phyloP scores from a whole-genome alignment of 1,284 basidiomycete genomes.

The Melampsora americana region DNA sequence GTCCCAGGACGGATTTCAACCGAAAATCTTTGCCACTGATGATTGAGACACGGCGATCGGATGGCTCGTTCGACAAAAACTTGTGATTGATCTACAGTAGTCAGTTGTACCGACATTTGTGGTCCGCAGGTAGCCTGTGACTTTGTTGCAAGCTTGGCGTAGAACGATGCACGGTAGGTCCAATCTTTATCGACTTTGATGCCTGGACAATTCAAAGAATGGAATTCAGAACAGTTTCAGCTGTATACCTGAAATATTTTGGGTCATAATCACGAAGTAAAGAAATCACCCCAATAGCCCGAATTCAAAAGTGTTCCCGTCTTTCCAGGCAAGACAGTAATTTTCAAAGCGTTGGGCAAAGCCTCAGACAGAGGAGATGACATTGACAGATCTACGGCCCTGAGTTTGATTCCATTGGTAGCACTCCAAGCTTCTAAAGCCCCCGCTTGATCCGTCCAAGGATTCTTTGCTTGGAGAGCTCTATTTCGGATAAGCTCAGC shows the following conservation, averaged over 20 bases:
- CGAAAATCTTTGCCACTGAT: background rate
- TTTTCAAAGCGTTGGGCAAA: background rate
- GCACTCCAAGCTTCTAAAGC: background rate
- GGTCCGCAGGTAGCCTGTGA: background rate
- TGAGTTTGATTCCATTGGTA: background rate
- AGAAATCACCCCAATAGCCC: conserved; percentile 1
- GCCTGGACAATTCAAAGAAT: too few species aligned
- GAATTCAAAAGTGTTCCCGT: background rate
- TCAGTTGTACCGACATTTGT: background rate
- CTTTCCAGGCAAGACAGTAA: background rate
- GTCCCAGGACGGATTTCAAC: background rate
- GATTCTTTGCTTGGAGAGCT: background rate
- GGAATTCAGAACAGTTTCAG: too few species aligned
- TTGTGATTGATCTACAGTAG: background rate
- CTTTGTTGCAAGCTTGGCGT: background rate
- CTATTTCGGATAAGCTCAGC: background rate
- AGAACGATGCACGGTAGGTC: background rate
- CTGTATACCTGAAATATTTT: too few species aligned
- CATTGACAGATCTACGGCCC: background rate
- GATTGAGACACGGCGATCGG: background rate
- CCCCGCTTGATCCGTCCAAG: background rate
- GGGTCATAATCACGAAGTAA: background rate
- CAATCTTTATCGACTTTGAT: background rate
- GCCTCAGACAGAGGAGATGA: background rate
- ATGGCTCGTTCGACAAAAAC: background rate